These are phyloP conservation scores for Vaccinium myrtillus DNA, from an alignment of 148 eudicot genomes.

Conservation along the genomic window DNA sequence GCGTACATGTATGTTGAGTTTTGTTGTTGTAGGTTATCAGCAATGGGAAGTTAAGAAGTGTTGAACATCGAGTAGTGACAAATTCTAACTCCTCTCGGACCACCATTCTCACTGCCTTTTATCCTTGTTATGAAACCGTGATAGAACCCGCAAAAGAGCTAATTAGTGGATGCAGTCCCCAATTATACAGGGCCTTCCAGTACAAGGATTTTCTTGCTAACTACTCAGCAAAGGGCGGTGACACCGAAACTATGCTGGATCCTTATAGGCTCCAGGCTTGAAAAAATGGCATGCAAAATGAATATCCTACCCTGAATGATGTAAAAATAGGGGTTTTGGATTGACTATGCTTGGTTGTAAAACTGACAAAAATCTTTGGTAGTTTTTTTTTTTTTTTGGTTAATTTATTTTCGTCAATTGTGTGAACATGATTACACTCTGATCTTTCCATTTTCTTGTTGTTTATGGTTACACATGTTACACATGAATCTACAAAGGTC, in stretches of 20 bases:
- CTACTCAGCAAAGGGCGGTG: conserved; percentile 8
- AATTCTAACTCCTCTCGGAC: conserved; percentile 30
- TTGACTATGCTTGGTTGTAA: no score
- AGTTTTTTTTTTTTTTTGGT: no score
- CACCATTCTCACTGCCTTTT: conserved; percentile 28
- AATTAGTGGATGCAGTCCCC: conserved; percentile 24
- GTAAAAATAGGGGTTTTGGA: not conserved
- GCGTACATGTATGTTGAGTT: no score
- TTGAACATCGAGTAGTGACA: conserved; percentile 34
- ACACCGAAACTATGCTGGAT: not conserved
- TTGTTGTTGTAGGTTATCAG: conserved; percentile 9
- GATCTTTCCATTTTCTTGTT: no score
- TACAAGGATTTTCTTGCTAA: conserved; percentile 31
- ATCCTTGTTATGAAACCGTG: conserved; percentile 20
- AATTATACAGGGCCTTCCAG: conserved; percentile 26
- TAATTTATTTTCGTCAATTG: no score
- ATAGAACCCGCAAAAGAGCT: conserved; percentile 40
- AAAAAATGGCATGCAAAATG: not conserved
- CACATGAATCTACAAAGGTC: no score
- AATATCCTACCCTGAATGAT: not conserved
- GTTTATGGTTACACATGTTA: no score
- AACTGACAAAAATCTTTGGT: no score
- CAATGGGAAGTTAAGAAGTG: conserved; percentile 36
- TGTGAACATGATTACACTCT: no score
- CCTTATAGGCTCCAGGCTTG: not conserved